Evolutionary conservation across 192 early-diverging fungal genomes (phyloP).

Genomic region (Coemansia sp.): DNA sequence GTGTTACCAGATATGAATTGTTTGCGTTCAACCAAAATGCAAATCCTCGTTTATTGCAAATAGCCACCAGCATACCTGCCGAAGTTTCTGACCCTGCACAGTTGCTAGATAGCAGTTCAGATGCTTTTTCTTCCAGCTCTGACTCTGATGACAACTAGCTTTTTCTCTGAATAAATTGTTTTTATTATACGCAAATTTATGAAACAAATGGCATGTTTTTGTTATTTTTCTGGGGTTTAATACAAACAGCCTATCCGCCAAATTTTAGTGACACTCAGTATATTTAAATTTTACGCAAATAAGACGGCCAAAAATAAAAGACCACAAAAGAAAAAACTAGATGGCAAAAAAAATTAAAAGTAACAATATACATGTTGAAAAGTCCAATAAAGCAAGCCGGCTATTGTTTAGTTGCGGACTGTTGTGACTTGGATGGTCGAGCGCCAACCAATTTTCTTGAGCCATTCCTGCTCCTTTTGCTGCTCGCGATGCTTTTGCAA

Average conservation of each 20-base stretch:
- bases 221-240: too few species aligned
- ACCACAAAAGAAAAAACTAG: neutral
- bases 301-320: neutral
- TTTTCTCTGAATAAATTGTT: too few species aligned
- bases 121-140: too few species aligned
- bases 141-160: too few species aligned
- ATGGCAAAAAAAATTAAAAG: neutral
- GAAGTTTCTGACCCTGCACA: too few species aligned
- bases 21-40: neutral
- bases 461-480: slow-evolving; percentile 31
- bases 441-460: slow-evolving; percentile 15
- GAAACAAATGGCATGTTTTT: too few species aligned
- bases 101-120: too few species aligned
- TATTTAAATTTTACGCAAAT: neutral
- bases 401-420: neutral
- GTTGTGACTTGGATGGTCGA: neutral
- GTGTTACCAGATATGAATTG: neutral
- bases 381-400: neutral
- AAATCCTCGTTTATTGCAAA: neutral
- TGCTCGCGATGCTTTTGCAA: slow-evolving; percentile 35
- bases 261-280: neutral
- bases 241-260: too few species aligned
- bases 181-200: too few species aligned
- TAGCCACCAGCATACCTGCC: too few species aligned
- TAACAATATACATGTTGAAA: neutral